Conservation (phyloP, 352 stramenopile species). For the Globisporangium yorkense region DNA sequence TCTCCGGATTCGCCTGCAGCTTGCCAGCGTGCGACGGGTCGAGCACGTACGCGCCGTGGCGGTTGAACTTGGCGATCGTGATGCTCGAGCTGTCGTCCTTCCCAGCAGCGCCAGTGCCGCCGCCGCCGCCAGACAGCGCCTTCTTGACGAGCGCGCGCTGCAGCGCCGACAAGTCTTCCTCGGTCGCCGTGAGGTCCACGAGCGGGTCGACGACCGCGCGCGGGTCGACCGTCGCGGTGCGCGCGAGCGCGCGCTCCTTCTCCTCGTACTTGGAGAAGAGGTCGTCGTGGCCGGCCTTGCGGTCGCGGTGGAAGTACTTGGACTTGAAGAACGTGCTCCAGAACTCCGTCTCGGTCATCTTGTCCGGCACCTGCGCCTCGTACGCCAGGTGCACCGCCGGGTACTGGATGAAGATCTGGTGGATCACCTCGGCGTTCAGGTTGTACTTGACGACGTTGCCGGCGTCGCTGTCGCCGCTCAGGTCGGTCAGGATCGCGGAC, state of each 20-base stretch:
- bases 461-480: slow-evolving; percentile 64
- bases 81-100: slow-evolving; percentile 57
- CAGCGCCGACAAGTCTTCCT: slow-evolving; percentile 51
- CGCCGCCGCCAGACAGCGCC: slow-evolving; percentile 1
- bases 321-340: slow-evolving; percentile 87
- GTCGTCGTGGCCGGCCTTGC: slow-evolving; percentile 75
- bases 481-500: slow-evolving; percentile 76
- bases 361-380: slow-evolving; percentile 78
- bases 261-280: slow-evolving; percentile 85
- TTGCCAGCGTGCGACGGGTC: slow-evolving; percentile 67
- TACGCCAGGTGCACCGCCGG: slow-evolving; percentile 83
- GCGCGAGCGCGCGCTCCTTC: slow-evolving; percentile 57
- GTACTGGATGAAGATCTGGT: slow-evolving; percentile 90
- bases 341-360: slow-evolving; percentile 88
- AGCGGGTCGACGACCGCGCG: slow-evolving; percentile 70
- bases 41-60: slow-evolving; percentile 77
- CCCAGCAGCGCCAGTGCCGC: background rate
- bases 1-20: slow-evolving; percentile 17
- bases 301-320: slow-evolving; percentile 86
- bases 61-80: slow-evolving; percentile 86
- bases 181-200: slow-evolving; percentile 69
- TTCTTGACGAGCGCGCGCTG: slow-evolving; percentile 16
- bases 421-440: slow-evolving; percentile 83
- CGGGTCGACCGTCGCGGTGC: slow-evolving; percentile 38
- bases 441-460: slow-evolving; percentile 88